Conservation (phyloP, 768 basidiomycete species). For the Russula compacta region DNA sequence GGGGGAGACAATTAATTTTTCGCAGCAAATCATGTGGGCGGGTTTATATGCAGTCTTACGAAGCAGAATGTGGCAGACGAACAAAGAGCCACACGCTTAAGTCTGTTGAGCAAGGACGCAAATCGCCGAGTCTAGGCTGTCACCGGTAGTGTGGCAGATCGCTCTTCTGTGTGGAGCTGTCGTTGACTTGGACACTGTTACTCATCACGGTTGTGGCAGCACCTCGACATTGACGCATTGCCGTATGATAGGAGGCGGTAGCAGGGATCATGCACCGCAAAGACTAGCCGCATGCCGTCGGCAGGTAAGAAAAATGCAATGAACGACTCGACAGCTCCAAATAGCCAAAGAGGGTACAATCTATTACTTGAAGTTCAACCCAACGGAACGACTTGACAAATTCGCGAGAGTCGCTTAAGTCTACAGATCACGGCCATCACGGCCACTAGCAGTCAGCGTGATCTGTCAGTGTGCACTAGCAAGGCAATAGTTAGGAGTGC, state of each 20-base stretch:
- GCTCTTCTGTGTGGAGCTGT: not conserved
- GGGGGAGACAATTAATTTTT: not conserved
- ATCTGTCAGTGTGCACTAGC: no score
- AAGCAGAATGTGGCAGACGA: conserved; percentile 2
- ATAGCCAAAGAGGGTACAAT: no score
- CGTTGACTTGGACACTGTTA: not conserved
- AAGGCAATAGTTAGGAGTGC: no score
- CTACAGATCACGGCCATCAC: no score
- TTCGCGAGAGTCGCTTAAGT: no score
- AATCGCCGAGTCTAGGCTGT: not conserved
- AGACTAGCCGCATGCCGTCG: not conserved
- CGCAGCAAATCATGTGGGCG: not conserved
- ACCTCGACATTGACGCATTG: not conserved
- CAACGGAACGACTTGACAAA: no score
- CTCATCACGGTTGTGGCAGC: not conserved
- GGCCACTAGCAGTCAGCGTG: no score
- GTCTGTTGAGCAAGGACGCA: not conserved
- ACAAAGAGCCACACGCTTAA: not conserved
- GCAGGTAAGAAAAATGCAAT: not conserved
- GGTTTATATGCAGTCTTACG: conserved; percentile 3
- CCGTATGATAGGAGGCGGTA: not conserved
- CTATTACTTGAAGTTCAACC: no score
- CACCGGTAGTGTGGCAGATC: not conserved
- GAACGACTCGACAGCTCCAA: not conserved
- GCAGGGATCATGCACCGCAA: not conserved